A percentile compares a stretch with the other conserved stretches of the same genome.
These are phyloP conservation scores for Chenopodium quinoa DNA, from an alignment of 148 eudicot genomes.

Conservation along the genomic window DNA sequence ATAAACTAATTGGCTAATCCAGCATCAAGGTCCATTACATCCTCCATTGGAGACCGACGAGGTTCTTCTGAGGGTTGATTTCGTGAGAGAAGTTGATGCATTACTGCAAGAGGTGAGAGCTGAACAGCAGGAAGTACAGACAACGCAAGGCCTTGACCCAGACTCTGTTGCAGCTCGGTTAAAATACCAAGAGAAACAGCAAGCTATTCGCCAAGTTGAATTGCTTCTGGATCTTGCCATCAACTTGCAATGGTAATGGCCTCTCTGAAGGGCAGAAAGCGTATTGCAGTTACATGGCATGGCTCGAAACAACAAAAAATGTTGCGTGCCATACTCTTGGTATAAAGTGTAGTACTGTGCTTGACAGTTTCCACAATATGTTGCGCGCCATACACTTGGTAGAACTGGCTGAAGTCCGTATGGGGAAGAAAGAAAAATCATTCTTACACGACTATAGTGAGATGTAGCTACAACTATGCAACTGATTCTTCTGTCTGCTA, in stretches of 20 bases:
- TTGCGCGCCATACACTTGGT: not conserved
- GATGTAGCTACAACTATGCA: no score
- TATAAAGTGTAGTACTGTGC: not conserved
- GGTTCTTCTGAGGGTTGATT: conserved; percentile 79
- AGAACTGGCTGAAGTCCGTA: not conserved
- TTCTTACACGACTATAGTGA: no score
- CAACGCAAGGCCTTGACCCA: conserved; percentile 59
- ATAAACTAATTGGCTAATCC: conserved; percentile 19
- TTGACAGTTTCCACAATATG: not conserved
- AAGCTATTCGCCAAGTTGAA: conserved; percentile 62
- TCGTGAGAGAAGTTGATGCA: conserved; percentile 71
- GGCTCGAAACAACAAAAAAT: not conserved
- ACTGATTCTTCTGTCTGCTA: no score
- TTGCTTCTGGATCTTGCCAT: conserved; percentile 76
- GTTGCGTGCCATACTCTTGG: not conserved
- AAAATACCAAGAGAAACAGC: conserved; percentile 83
- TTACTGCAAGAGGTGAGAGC: conserved; percentile 77
- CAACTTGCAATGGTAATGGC: conserved; percentile 55
- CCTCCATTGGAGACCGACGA: conserved; percentile 67
- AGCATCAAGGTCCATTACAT: conserved; percentile 86
- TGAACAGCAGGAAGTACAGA: conserved; percentile 33
- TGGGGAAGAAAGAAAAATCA: not conserved
- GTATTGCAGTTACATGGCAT: not conserved
- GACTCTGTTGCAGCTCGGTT: conserved; percentile 80
- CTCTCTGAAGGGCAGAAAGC: not conserved